Evolutionary conservation across 2,329 filamentous ascomycete species (phyloP).

Genomic region (Dryadomyces quercivorus): DNA sequence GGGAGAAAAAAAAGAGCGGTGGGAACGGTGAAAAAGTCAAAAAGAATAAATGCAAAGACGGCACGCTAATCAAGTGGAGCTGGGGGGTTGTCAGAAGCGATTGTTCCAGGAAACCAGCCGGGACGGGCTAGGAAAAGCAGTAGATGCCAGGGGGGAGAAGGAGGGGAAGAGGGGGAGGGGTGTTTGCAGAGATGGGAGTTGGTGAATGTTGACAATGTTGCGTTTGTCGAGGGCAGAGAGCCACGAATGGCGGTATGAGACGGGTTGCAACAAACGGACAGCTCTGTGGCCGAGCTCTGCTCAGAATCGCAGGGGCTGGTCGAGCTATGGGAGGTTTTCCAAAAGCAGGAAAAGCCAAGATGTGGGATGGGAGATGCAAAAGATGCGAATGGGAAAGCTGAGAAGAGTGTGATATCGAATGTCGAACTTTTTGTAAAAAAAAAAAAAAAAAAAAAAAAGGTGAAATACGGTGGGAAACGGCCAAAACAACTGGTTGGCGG

Average conservation of each 20-base stretch:
- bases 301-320: background rate
- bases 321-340: background rate
- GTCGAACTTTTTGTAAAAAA: background rate
- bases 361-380: background rate
- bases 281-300: background rate
- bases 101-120: background rate
- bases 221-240: background rate
- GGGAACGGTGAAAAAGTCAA: background rate
- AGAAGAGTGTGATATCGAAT: background rate
- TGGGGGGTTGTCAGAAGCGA: background rate
- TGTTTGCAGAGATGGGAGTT: background rate
- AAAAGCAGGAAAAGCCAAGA: background rate
- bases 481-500: background rate
- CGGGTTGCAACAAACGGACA: background rate
- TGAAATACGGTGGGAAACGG: background rate
- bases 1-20: background rate
- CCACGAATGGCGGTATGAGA: background rate
- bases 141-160: background rate
- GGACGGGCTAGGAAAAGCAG: background rate
- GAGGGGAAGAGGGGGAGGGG: background rate
- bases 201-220: background rate
- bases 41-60: background rate
- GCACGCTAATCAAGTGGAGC: background rate
- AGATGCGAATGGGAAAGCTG: conserved; percentile 2
- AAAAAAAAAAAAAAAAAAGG: background rate